These are phyloP conservation scores for Colletotrichum sp. DNA, from an alignment of 2,329 filamentous ascomycete genomes.

Conservation along the genomic window DNA sequence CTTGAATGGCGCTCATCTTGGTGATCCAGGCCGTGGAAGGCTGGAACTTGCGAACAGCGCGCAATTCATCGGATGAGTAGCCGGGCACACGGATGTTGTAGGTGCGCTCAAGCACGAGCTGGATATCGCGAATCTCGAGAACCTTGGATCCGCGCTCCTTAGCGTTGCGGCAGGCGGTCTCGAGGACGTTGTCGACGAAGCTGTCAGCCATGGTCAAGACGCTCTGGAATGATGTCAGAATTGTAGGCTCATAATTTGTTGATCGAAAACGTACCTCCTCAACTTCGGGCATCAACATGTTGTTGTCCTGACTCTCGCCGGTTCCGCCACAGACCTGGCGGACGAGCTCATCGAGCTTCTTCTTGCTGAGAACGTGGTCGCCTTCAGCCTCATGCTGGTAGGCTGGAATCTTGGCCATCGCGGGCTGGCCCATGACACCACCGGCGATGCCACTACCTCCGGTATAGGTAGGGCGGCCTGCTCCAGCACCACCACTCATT, in stretches of 20 bases:
- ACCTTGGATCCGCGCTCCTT: conserved; percentile 91
- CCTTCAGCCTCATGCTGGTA: conserved; percentile 92
- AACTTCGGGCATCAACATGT: conserved; percentile 86
- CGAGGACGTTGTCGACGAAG: conserved; percentile 91
- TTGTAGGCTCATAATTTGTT: background rate
- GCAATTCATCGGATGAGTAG: conserved; percentile 91
- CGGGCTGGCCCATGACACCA: conserved; percentile 87
- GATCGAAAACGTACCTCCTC: conserved; percentile 75
- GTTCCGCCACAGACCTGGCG: conserved; percentile 88
- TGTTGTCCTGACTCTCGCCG: conserved; percentile 73
- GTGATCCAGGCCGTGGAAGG: conserved; percentile 89
- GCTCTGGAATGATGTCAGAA: conserved; percentile 57
- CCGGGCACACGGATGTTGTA: conserved; percentile 94
- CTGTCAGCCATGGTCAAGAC: conserved; percentile 90
- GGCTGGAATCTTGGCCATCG: conserved; percentile 78
- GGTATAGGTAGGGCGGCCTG: conserved; percentile 81
- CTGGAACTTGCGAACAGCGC: conserved; percentile 92
- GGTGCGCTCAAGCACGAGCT: conserved; percentile 81
- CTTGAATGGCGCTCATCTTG: conserved; percentile 97
- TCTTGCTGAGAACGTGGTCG: conserved; percentile 94
- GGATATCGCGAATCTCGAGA: conserved; percentile 86
- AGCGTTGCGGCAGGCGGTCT: conserved; percentile 85
- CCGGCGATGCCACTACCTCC: conserved; percentile 78
- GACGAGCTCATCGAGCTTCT: conserved; percentile 94
- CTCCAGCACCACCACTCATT: conserved; percentile 65